phyloP scores from a whole-genome alignment of 306 rosid species.

The Quillaja saponaria region DNA sequence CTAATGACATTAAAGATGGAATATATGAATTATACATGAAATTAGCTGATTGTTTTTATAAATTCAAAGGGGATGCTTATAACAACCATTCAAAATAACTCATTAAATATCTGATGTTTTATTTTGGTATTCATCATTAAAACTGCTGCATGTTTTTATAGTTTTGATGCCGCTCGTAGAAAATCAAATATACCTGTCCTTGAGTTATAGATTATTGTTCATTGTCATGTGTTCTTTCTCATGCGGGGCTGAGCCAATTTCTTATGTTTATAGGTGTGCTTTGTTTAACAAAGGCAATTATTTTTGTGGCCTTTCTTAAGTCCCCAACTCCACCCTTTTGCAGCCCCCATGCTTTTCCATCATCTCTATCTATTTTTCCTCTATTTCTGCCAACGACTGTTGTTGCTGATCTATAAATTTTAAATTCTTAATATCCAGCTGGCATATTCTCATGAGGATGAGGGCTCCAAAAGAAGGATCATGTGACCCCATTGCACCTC shows the following conservation, averaged over 20 bases:
- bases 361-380: neutral
- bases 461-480: conserved; percentile 70
- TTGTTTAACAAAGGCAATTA: conserved; percentile 16
- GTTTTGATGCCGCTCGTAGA: neutral
- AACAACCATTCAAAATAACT: conserved; percentile 12
- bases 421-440: conserved; percentile 35
- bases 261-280: conserved; percentile 7
- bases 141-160: conserved; percentile 8
- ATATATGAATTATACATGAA: conserved; percentile 1
- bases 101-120: neutral
- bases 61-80: conserved; percentile 4
- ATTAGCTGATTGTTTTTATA: conserved; percentile 1
- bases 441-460: conserved; percentile 98
- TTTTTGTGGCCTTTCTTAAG: conserved; percentile 24
- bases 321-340: conserved; percentile 3
- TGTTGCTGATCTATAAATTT: conserved; percentile 18
- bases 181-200: conserved; percentile 5
- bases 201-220: neutral
- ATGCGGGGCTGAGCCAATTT: conserved; percentile 2
- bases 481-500: conserved; percentile 88
- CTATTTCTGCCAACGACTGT: conserved; percentile 6
- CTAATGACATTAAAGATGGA: neutral
- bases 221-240: neutral
- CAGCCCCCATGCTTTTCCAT: conserved; percentile 16
- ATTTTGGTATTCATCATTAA: neutral